Percentiles rank a stretch among this genome's conserved stretches.
These are phyloP conservation scores for Heterobasidion occidentale DNA, from an alignment of 1,284 basidiomycete genomes.

Conservation along the genomic window DNA sequence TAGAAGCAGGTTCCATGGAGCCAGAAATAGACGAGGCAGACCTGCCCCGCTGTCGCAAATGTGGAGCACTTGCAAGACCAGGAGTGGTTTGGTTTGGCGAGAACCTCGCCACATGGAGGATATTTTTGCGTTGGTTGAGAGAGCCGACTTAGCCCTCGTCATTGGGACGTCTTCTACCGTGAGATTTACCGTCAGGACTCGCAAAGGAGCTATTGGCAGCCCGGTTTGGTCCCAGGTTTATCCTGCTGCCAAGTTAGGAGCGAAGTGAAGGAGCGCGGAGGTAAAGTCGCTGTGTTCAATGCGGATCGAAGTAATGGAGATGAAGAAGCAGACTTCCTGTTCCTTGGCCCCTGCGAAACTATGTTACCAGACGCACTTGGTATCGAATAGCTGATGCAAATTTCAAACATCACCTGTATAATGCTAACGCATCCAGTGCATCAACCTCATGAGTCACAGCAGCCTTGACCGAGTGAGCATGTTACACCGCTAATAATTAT, in stretches of 20 bases:
- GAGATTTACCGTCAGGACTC: conserved; percentile 7
- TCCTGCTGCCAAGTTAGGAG: conserved; percentile 36
- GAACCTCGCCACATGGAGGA: conserved; percentile 31
- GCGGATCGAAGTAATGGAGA: conserved; percentile 37
- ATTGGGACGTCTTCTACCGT: conserved; percentile 60
- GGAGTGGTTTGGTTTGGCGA: conserved; percentile 68
- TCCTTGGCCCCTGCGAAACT: conserved; percentile 38
- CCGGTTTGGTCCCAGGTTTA: conserved; percentile 25
- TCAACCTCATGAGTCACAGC: no score
- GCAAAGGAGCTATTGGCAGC: neutral
- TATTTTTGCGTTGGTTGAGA: conserved; percentile 36
- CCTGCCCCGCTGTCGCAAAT: conserved; percentile 46
- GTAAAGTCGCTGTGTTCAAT: conserved; percentile 56
- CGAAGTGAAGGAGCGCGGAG: conserved; percentile 28
- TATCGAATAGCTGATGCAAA: conserved; percentile 2
- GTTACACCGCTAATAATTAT: neutral
- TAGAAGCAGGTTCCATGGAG: conserved; percentile 29
- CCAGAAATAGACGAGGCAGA: conserved; percentile 33
- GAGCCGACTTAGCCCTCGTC: conserved; percentile 53
- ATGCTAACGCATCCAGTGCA: neutral
- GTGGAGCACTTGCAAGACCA: conserved; percentile 44
- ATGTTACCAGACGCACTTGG: conserved; percentile 31
- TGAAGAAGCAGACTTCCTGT: conserved; percentile 37
- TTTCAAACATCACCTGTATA: neutral
- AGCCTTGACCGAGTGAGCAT: neutral